Evolutionary conservation across 2,329 filamentous ascomycete species (phyloP).

Genomic region (Talaromyces verruculosus): DNA sequence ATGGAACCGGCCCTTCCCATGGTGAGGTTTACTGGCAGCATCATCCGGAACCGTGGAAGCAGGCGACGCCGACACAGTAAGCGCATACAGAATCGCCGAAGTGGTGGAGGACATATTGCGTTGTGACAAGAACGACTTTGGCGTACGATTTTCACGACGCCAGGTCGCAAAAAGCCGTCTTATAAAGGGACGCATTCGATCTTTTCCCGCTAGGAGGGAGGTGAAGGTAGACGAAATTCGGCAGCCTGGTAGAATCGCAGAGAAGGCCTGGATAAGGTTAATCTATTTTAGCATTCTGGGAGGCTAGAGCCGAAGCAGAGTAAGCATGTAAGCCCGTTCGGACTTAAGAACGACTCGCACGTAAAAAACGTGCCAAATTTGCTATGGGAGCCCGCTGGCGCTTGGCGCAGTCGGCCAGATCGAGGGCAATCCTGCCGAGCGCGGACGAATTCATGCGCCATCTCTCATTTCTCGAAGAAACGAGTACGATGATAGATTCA

Average conservation of each 20-base stretch:
- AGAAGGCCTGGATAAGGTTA: too few relatives aligned
- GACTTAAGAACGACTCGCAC: not conserved
- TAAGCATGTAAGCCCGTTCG: not conserved
- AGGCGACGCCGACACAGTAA: slow-evolving; percentile 41
- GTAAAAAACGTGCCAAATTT: not conserved
- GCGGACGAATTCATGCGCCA: not conserved
- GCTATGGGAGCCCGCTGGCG: not conserved
- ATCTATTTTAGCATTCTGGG: not conserved
- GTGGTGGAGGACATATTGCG: slow-evolving; percentile 41
- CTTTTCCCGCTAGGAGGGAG: not conserved
- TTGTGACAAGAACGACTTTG: slow-evolving; percentile 22
- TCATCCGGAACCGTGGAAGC: slow-evolving; percentile 39
- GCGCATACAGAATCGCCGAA: slow-evolving; percentile 42
- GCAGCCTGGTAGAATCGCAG: not conserved
- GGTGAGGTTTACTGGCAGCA: slow-evolving; percentile 42
- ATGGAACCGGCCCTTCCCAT: slow-evolving; percentile 39
- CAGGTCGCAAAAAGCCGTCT: slow-evolving; percentile 28
- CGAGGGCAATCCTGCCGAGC: not conserved
- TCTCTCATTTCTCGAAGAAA: not conserved
- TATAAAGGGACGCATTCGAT: slow-evolving; percentile 29
- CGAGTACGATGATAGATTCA: too few relatives aligned
- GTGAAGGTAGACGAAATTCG: not conserved
- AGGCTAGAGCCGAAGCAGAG: not conserved
- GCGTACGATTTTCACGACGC: slow-evolving; percentile 22
- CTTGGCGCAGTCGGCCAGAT: slow-evolving; percentile 2